phyloP scores from a whole-genome alignment of 225 moss, liverwort and hornwort species.

The Lunularia cruciata region DNA sequence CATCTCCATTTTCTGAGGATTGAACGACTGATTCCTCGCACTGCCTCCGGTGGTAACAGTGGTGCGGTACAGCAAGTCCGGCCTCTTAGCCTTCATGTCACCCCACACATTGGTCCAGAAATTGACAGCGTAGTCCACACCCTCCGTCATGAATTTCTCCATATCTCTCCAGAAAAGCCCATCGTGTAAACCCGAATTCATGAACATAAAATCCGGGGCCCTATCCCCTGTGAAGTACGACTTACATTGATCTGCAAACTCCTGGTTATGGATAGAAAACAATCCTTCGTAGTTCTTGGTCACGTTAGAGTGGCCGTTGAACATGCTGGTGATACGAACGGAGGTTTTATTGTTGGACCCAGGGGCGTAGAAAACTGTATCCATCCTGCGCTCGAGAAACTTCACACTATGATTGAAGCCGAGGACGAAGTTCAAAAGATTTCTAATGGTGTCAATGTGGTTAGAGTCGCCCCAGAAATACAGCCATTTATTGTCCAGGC shows the following conservation, averaged over 20 bases:
- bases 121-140: constrained; percentile 20
- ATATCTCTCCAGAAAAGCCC: constrained; percentile 41
- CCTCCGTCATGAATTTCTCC: constrained; percentile 27
- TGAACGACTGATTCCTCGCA: constrained; percentile 34
- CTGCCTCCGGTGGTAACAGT: constrained; percentile 43
- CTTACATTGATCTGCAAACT: constrained; percentile 27
- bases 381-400: constrained; percentile 39
- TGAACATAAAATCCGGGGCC: constrained; percentile 43
- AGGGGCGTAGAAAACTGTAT: constrained; percentile 30
- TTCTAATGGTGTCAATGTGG: constrained; percentile 51
- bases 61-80: constrained; percentile 43
- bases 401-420: constrained; percentile 27
- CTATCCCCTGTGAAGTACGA: constrained; percentile 37
- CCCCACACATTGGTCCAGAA: constrained; percentile 45
- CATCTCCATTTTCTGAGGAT: constrained; percentile 63
- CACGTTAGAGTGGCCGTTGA: constrained; percentile 47
- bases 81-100: constrained; percentile 29
- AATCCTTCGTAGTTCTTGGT: constrained; percentile 39
- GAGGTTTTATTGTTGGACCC: constrained; percentile 24
- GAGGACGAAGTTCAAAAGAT: constrained; percentile 45
- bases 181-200: constrained; percentile 58
- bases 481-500: constrained; percentile 52
- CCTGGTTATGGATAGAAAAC: constrained; percentile 24
- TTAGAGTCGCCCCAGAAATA: constrained; percentile 65
- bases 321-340: constrained; percentile 52